These are phyloP conservation scores for Lathyrus sativus DNA, from an alignment of 306 rosid species.

Conservation along the genomic window DNA sequence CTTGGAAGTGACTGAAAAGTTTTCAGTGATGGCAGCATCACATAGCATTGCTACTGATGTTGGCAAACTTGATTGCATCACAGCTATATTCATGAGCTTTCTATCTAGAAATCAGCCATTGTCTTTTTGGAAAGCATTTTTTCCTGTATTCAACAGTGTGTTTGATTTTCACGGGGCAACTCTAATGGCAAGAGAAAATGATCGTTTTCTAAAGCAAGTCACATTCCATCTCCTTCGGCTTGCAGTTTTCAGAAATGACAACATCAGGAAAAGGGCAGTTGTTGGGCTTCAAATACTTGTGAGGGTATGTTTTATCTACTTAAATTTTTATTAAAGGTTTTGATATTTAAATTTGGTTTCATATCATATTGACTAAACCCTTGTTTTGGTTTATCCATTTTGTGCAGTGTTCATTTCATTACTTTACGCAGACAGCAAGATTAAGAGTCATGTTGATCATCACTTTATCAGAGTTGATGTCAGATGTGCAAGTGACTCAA, in stretches of 20 bases:
- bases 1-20: conserved; percentile 84
- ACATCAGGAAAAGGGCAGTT: conserved; percentile 88
- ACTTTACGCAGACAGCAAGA: conserved; percentile 90
- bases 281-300: conserved; percentile 92
- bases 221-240: conserved; percentile 96
- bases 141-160: conserved; percentile 78
- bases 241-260: conserved; percentile 91
- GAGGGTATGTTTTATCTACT: conserved; percentile 65
- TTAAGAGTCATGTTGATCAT: conserved; percentile 95
- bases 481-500: conserved; percentile 99
- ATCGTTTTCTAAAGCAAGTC: conserved; percentile 96
- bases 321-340: conserved; percentile 12
- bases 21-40: conserved; percentile 78
- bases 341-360: conserved; percentile 19
- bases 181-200: conserved; percentile 97
- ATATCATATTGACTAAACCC: conserved; percentile 21
- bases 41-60: conserved; percentile 86
- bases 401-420: conserved; percentile 91
- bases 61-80: conserved; percentile 93
- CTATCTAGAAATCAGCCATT: conserved; percentile 89
- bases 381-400: conserved; percentile 32
- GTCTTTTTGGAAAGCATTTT: conserved; percentile 79
- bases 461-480: conserved; percentile 94
- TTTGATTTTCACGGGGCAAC: conserved; percentile 90
- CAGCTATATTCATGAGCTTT: conserved; percentile 83